Conservation (phyloP, 2,329 filamentous ascomycete genomes). For the Cadophora malorum region DNA sequence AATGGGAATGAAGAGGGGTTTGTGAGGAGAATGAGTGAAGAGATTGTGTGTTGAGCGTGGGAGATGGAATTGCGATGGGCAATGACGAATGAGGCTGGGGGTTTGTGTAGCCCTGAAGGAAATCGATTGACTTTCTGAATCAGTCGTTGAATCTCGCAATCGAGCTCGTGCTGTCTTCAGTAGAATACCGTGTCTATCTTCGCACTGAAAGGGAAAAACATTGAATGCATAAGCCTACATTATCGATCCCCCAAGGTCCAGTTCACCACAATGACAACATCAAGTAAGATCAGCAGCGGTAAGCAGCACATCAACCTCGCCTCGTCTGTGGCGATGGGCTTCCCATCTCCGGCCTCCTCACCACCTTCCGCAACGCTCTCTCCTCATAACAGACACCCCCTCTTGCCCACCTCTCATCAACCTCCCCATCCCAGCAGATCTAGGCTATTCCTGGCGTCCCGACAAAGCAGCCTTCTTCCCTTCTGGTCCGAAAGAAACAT, state of each 20-base stretch:
- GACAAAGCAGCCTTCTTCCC: slow-evolving; percentile 16
- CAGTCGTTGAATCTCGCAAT: not conserved
- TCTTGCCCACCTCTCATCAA: slow-evolving; percentile 13
- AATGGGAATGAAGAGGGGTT: not conserved
- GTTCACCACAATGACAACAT: not conserved
- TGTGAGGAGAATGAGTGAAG: not conserved
- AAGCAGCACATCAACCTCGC: slow-evolving; percentile 13
- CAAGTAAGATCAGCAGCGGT: not conserved
- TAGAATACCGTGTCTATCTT: too few relatives aligned
- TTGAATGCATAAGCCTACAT: too few relatives aligned
- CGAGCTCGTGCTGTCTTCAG: not conserved
- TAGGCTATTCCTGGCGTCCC: slow-evolving; percentile 19
- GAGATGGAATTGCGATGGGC: not conserved
- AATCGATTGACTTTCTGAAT: not conserved
- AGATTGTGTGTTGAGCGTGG: not conserved
- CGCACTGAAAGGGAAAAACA: too few relatives aligned
- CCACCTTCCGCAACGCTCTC: slow-evolving; percentile 13
- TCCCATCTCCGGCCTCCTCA: slow-evolving; percentile 15
- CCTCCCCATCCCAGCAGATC: slow-evolving; percentile 5
- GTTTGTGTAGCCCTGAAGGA: not conserved
- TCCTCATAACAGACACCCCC: slow-evolving; percentile 1
- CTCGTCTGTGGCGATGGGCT: slow-evolving; percentile 12
- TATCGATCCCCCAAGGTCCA: not conserved
- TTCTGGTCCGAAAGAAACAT: slow-evolving; percentile 1
- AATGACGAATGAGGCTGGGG: not conserved